Conservation (phyloP, 1,139 yeast genomes). For the Nakaseomyces delphensis region DNA sequence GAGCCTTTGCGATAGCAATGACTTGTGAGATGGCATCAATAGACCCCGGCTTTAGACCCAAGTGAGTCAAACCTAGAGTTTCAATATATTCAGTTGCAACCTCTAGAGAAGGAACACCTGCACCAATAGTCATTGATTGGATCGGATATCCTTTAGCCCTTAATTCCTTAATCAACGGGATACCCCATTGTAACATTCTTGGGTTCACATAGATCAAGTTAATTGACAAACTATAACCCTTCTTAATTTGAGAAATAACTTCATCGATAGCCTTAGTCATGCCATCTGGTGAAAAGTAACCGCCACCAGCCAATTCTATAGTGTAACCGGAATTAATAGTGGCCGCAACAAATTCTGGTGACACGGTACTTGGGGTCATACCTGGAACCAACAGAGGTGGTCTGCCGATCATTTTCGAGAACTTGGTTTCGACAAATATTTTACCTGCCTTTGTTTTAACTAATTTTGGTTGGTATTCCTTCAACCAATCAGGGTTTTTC, state of each 20-base stretch:
- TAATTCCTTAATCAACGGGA: conserved; percentile 83
- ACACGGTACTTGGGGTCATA: conserved; percentile 97
- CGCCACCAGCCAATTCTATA: conserved; percentile 98
- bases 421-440: conserved; percentile 83
- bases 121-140: conserved; percentile 95
- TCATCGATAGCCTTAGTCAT: conserved; percentile 71
- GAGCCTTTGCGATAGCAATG: conserved; percentile 85
- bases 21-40: conserved; percentile 84
- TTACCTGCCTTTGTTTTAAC: conserved; percentile 65
- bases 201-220: conserved; percentile 95
- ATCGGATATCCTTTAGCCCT: conserved; percentile 91
- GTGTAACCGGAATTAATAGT: conserved; percentile 94
- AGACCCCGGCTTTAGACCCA: conserved; percentile 97
- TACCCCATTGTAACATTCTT: conserved; percentile 97
- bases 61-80: conserved; percentile 83
- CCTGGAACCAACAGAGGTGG: conserved; percentile 98
- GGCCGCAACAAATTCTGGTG: conserved; percentile 88
- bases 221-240: conserved; percentile 86
- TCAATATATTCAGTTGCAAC: conserved; percentile 95
- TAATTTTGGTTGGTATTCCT: conserved; percentile 79
- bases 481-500: conserved; percentile 86
- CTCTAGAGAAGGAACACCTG: conserved; percentile 97
- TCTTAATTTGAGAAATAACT: conserved; percentile 55
- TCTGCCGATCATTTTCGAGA: conserved; percentile 84
- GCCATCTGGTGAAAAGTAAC: conserved; percentile 67